Evolutionary conservation across 2,329 filamentous ascomycete species (phyloP).

Genomic region (Alternaria novae-zelandiae): DNA sequence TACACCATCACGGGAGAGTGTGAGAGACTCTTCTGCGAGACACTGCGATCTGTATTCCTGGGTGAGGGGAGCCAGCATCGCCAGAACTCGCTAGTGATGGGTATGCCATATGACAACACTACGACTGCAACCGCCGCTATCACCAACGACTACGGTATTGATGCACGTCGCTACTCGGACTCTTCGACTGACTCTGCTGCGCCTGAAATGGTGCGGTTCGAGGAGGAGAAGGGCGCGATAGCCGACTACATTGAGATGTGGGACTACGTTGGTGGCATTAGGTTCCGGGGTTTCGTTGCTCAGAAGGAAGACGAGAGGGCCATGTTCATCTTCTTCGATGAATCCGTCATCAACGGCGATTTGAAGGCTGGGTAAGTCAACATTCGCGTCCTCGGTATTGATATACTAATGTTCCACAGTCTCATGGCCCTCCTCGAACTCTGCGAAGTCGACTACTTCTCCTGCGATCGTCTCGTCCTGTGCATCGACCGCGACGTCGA

Average conservation of each 20-base stretch:
- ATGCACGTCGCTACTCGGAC: slow-evolving; percentile 27
- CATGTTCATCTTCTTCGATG: slow-evolving; percentile 88
- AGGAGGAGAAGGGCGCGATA: slow-evolving; percentile 46
- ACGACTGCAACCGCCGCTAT: slow-evolving; percentile 29
- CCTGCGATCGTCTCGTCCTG: slow-evolving; percentile 78
- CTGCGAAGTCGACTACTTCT: slow-evolving; percentile 73
- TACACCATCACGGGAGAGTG: slow-evolving; percentile 98
- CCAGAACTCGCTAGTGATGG: slow-evolving; percentile 86
- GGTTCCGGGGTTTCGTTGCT: slow-evolving; percentile 85
- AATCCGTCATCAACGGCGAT: slow-evolving; percentile 73
- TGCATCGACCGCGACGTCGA: slow-evolving; percentile 77
- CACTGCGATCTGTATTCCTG: slow-evolving; percentile 90
- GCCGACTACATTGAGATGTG: slow-evolving; percentile 77
- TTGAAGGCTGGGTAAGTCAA: slow-evolving; percentile 82
- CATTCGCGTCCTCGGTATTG: background rate
- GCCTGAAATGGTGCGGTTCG: slow-evolving; percentile 29
- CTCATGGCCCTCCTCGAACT: slow-evolving; percentile 90
- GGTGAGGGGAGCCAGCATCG: slow-evolving; percentile 84
- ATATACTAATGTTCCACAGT: slow-evolving; percentile 26
- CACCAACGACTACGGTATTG: slow-evolving; percentile 41
- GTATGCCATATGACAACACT: slow-evolving; percentile 59
- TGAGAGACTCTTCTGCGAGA: slow-evolving; percentile 99
- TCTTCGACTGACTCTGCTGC: slow-evolving; percentile 42
- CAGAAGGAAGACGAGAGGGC: slow-evolving; percentile 73
- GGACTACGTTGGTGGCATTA: slow-evolving; percentile 84